These are phyloP conservation scores for Globisporangium apiculatum DNA, from an alignment of 352 stramenopile species.

Conservation along the genomic window DNA sequence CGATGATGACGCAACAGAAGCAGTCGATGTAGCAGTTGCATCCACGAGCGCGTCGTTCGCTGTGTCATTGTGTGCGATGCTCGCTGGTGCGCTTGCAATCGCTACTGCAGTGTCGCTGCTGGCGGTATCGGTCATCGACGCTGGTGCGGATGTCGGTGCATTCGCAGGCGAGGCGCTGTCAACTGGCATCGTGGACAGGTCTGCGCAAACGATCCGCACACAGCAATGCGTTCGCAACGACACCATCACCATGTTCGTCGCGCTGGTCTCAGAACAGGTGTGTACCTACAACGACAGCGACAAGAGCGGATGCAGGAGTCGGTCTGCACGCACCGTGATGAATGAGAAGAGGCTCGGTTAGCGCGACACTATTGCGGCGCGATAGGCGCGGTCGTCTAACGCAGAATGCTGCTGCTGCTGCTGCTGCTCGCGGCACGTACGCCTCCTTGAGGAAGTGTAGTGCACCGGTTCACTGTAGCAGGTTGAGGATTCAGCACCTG, in stretches of 20 bases:
- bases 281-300: background rate
- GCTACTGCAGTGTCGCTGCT: background rate
- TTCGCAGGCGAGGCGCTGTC: background rate
- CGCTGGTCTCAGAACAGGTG: too few relatives aligned
- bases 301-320: background rate
- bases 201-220: background rate
- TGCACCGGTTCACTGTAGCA: too few relatives aligned
- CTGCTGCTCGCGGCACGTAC: background rate
- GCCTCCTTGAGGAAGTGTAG: too few relatives aligned
- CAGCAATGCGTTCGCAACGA: background rate
- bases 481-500: too few relatives aligned
- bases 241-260: too few relatives aligned
- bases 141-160: background rate
- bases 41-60: background rate
- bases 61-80: background rate
- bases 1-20: background rate
- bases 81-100: background rate
- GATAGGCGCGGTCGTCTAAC: background rate
- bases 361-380: slow-evolving; percentile 3
- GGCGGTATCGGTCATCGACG: background rate
- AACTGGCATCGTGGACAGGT: background rate
- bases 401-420: background rate
- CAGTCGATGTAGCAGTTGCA: background rate
- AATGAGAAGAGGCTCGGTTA: background rate
- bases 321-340: too few relatives aligned